phyloP scores from a whole-genome alignment of 2,329 filamentous ascomycete species.

The Cladosporium sphaerospermum region DNA sequence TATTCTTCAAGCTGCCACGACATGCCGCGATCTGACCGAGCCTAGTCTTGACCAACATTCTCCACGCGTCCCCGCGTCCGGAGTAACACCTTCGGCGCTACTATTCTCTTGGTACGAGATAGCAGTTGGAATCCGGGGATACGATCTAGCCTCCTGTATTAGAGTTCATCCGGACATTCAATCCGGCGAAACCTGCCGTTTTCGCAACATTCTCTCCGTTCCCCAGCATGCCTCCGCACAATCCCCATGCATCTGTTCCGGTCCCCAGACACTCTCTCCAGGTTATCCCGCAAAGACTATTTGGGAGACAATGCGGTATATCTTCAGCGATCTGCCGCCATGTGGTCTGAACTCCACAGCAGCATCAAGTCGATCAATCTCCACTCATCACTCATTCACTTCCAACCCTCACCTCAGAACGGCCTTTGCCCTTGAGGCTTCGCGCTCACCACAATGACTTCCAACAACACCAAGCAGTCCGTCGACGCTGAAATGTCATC shows the following conservation, averaged over 20 bases:
- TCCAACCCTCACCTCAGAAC: neutral
- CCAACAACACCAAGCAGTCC: conserved; percentile 9
- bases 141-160: too few species aligned
- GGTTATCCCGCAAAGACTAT: neutral
- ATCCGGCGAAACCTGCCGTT: too few species aligned
- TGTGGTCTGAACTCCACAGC: conserved; percentile 6
- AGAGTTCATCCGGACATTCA: too few species aligned
- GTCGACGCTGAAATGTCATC: conserved; percentile 10
- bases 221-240: too few species aligned
- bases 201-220: too few species aligned
- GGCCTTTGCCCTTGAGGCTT: conserved; percentile 6
- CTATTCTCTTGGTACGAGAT: too few species aligned
- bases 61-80: too few species aligned
- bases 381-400: neutral
- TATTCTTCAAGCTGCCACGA: conserved; percentile 2
- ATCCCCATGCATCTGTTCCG: too few species aligned
- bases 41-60: neutral
- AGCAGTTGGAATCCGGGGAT: too few species aligned
- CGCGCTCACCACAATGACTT: conserved; percentile 11
- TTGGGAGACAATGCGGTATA: neutral
- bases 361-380: neutral
- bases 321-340: conserved; percentile 8
- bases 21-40: conserved; percentile 11
- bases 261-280: too few species aligned
- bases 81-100: too few species aligned